Conservation (phyloP, 805 yeast genomes). For the Ogataea nitratoaversa region DNA sequence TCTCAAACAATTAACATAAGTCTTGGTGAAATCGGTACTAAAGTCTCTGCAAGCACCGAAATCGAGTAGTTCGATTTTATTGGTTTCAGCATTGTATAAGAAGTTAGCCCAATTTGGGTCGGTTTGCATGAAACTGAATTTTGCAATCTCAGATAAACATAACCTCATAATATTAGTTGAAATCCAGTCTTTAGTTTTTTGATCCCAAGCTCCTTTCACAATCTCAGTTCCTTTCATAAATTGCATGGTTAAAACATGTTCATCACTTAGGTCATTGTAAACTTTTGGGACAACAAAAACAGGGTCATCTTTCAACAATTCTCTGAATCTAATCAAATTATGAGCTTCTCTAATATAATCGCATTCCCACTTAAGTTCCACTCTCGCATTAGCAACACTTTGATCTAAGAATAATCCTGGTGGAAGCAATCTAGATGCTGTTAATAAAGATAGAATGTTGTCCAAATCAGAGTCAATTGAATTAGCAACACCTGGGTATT, state of each 20-base stretch:
- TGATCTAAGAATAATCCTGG: constrained; percentile 88
- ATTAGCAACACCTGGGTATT: constrained; percentile 94
- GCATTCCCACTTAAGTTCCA: constrained; percentile 95
- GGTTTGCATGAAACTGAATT: constrained; percentile 91
- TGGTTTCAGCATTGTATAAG: constrained; percentile 66
- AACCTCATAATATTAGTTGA: constrained; percentile 83
- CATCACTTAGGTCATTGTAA: constrained; percentile 70
- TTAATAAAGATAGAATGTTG: constrained; percentile 71
- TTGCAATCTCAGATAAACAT: constrained; percentile 79
- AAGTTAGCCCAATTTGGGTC: constrained; percentile 99
- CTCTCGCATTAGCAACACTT: constrained; percentile 88
- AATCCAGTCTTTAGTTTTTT: constrained; percentile 72
- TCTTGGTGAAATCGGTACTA: constrained; percentile 57
- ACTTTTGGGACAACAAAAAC: constrained; percentile 81
- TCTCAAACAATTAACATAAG: constrained; percentile 68
- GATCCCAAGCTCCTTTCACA: constrained; percentile 69
- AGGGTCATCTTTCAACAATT: constrained; percentile 54
- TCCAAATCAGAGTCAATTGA: constrained; percentile 93
- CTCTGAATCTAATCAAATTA: constrained; percentile 63
- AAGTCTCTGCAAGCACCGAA: constrained; percentile 93
- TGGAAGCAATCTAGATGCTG: constrained; percentile 85
- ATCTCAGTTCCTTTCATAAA: constrained; percentile 80
- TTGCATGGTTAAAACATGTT: constrained; percentile 86
- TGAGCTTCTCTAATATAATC: constrained; percentile 89
- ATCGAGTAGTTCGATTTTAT: constrained; percentile 80